These are phyloP conservation scores for Irpex sp. DNA, from an alignment of 1,284 basidiomycete genomes.

Conservation along the genomic window DNA sequence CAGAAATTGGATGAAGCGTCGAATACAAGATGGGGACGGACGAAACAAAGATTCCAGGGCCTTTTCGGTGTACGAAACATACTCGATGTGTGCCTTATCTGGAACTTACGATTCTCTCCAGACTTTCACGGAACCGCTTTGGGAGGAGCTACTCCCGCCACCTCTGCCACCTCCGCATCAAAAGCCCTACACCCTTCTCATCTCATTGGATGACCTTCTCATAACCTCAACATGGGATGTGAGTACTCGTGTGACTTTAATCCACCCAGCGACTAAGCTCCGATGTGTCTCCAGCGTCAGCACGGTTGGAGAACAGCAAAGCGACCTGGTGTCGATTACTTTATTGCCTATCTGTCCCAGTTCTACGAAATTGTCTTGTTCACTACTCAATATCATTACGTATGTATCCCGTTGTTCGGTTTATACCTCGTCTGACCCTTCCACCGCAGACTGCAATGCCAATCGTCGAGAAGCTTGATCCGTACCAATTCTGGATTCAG, in stretches of 20 bases:
- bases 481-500: conserved; percentile 85
- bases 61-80: conserved; percentile 56
- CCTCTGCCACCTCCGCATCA: conserved; percentile 82
- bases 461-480: conserved; percentile 94
- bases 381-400: conserved; percentile 88
- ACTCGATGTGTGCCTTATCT: background rate
- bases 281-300: conserved; percentile 51
- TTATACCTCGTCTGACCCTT: conserved; percentile 4
- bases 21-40: conserved; percentile 58
- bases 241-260: conserved; percentile 31
- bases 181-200: conserved; percentile 88
- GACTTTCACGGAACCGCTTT: conserved; percentile 92
- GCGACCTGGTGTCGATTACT: conserved; percentile 96
- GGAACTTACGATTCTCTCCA: conserved; percentile 27
- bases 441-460: conserved; percentile 74
- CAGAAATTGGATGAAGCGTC: conserved; percentile 56
- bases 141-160: conserved; percentile 89
- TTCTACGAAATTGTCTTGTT: conserved; percentile 99
- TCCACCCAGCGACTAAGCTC: background rate
- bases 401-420: conserved; percentile 37
- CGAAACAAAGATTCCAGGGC: conserved; percentile 52
- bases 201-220: conserved; percentile 92
- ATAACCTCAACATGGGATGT: conserved; percentile 95
- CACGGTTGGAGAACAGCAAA: conserved; percentile 91
- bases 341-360: conserved; percentile 93